Conservation (phyloP, 345 rosid species). For the Boechera divaricarpa region DNA sequence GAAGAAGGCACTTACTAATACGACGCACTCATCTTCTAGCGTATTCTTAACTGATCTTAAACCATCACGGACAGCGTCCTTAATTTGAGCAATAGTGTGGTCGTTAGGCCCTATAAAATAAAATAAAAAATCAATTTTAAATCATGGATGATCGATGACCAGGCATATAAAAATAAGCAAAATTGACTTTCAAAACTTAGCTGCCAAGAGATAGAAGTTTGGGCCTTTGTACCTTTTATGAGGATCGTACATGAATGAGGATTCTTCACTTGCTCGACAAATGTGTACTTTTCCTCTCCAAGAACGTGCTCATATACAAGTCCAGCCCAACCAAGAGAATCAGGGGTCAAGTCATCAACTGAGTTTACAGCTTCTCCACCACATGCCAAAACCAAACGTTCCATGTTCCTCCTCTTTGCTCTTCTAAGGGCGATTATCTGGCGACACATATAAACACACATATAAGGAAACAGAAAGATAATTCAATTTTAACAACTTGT, state of each 20-base stretch:
- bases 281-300: conserved; percentile 96
- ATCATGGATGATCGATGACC: conserved; percentile 19
- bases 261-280: conserved; percentile 94
- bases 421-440: conserved; percentile 96
- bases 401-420: conserved; percentile 99
- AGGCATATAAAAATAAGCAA: neutral
- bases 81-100: conserved; percentile 97
- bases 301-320: conserved; percentile 91
- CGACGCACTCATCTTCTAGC: conserved; percentile 88
- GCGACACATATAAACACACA: conserved; percentile 27
- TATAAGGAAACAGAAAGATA: conserved; percentile 8
- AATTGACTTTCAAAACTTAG: neutral
- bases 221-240: conserved; percentile 69
- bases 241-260: conserved; percentile 91
- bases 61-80: conserved; percentile 98
- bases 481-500: conserved; percentile 4
- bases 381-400: conserved; percentile 90
- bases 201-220: neutral
- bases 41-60: conserved; percentile 94
- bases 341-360: conserved; percentile 85
- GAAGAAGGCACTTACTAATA: conserved; percentile 63
- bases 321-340: conserved; percentile 99
- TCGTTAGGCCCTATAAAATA: conserved; percentile 80
- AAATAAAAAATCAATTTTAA: neutral
- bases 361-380: conserved; percentile 98